Percentiles rank a stretch among this genome's conserved stretches.
Evolutionary conservation across 768 basidiomycete species (phyloP).

Genomic region (Lenzites betulinus): DNA sequence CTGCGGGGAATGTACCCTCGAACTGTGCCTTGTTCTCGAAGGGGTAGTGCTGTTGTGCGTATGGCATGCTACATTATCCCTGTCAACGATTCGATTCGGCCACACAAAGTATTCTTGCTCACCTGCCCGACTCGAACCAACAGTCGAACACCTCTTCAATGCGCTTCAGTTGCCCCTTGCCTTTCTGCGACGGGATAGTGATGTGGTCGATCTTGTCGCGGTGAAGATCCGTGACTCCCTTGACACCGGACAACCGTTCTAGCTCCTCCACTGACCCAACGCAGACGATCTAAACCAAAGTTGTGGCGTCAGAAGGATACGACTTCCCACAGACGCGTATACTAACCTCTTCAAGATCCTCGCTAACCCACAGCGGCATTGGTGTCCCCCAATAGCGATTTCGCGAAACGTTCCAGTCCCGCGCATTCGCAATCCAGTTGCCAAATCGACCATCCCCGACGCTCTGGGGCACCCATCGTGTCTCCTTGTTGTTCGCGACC

Average conservation of each 20-base stretch:
- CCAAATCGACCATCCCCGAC: slow-evolving; percentile 94
- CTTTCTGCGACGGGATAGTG: slow-evolving; percentile 89
- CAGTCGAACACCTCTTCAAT: slow-evolving; percentile 99
- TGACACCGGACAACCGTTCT: slow-evolving; percentile 80
- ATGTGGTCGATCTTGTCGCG: slow-evolving; percentile 94
- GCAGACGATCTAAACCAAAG: slow-evolving; percentile 65
- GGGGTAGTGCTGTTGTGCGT: slow-evolving; percentile 95
- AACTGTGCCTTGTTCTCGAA: slow-evolving; percentile 95
- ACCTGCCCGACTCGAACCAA: slow-evolving; percentile 99
- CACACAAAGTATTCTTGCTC: background rate
- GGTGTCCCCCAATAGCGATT: slow-evolving; percentile 99
- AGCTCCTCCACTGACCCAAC: slow-evolving; percentile 88
- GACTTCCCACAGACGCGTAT: slow-evolving; percentile 28
- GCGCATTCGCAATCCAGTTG: slow-evolving; percentile 97
- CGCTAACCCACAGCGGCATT: slow-evolving; percentile 93
- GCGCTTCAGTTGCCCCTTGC: slow-evolving; percentile 83
- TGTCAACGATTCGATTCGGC: background rate
- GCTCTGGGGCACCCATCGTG: slow-evolving; percentile 92
- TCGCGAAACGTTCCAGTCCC: slow-evolving; percentile 99
- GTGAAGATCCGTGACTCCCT: slow-evolving; percentile 87
- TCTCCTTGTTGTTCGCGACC: slow-evolving; percentile 86
- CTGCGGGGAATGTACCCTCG: slow-evolving; percentile 85
- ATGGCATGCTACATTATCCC: slow-evolving; percentile 85
- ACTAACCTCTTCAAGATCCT: slow-evolving; percentile 81
- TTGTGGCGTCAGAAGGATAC: background rate